Evolutionary conservation across 1,139 yeast species (phyloP).

Genomic region (Magnusiomyces paraingens): DNA sequence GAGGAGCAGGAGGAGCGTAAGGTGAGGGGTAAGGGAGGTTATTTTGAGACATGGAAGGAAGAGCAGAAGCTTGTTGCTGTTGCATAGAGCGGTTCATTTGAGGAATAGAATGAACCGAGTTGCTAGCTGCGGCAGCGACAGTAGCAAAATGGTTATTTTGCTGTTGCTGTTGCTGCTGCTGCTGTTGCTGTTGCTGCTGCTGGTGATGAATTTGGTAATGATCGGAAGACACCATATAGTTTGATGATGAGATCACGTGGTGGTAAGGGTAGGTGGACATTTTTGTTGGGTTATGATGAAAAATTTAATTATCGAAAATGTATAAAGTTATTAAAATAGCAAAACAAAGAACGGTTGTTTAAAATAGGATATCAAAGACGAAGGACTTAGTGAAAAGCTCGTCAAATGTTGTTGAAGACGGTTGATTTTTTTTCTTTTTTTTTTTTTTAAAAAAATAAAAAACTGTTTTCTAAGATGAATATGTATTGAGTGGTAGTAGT

Average conservation of each 20-base stretch:
- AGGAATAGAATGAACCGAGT: neutral
- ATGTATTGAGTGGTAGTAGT: neutral
- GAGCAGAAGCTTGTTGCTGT: neutral
- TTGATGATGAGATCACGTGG: constrained; percentile 24
- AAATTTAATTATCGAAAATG: neutral
- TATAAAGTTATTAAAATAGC: neutral
- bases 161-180: constrained; percentile 3
- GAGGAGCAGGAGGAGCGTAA: neutral
- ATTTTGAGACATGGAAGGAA: neutral
- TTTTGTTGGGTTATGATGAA: neutral
- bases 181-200: no score
- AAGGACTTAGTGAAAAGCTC: constrained; percentile 27
- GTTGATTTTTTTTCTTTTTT: neutral
- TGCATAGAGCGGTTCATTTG: neutral
- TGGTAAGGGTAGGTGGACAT: constrained; percentile 26
- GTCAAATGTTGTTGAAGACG: constrained; percentile 13
- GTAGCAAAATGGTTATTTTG: neutral
- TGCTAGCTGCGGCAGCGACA: neutral
- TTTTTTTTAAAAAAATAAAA: constrained; percentile 2
- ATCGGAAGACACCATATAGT: constrained; percentile 15
- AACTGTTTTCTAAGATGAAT: neutral
- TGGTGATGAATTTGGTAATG: constrained; percentile 2
- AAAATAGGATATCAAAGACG: neutral
- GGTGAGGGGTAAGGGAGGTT: neutral
- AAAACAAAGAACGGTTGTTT: constrained; percentile 8